These are phyloP conservation scores for Vitis rotundifolia DNA, from an alignment of 164 flowering plant genomes.

Conservation along the genomic window DNA sequence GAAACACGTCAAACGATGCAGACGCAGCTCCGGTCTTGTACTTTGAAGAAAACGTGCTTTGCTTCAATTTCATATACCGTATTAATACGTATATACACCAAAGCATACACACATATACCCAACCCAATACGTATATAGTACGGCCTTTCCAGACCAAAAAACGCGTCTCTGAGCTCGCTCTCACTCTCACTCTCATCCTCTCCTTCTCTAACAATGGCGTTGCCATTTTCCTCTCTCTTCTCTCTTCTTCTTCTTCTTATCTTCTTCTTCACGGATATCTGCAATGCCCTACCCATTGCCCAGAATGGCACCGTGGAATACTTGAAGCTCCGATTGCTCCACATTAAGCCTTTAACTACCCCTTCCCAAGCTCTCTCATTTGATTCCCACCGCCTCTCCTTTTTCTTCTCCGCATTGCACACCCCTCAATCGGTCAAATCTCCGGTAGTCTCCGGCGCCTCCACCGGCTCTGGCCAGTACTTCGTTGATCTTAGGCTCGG, in stretches of 20 bases:
- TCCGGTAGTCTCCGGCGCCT: conserved; percentile 50
- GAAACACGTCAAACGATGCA: too few species aligned
- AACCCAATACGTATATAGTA: neutral
- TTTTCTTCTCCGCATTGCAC: conserved; percentile 13
- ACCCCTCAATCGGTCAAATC: conserved; percentile 18
- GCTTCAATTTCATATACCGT: neutral
- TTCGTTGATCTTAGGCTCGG: conserved; percentile 59
- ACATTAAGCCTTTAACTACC: conserved; percentile 15
- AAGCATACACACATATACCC: neutral
- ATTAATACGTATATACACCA: neutral
- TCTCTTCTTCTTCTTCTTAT: conserved; percentile 18
- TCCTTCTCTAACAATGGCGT: conserved; percentile 13
- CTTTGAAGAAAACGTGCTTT: too few species aligned
- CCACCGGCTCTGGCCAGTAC: conserved; percentile 59
- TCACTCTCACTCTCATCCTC: neutral
- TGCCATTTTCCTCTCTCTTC: conserved; percentile 4
- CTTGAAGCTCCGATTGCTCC: conserved; percentile 39
- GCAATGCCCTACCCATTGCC: neutral
- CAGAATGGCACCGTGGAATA: conserved; percentile 13
- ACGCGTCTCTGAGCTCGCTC: neutral
- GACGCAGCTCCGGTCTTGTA: too few species aligned
- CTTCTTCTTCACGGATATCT: conserved; percentile 8
- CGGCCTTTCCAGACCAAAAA: neutral
- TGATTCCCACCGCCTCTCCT: conserved; percentile 30
- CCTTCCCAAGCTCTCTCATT: conserved; percentile 25